Evolutionary conservation across 2,329 filamentous ascomycete genomes (phyloP).

Genomic region (Neonectria ditissima): DNA sequence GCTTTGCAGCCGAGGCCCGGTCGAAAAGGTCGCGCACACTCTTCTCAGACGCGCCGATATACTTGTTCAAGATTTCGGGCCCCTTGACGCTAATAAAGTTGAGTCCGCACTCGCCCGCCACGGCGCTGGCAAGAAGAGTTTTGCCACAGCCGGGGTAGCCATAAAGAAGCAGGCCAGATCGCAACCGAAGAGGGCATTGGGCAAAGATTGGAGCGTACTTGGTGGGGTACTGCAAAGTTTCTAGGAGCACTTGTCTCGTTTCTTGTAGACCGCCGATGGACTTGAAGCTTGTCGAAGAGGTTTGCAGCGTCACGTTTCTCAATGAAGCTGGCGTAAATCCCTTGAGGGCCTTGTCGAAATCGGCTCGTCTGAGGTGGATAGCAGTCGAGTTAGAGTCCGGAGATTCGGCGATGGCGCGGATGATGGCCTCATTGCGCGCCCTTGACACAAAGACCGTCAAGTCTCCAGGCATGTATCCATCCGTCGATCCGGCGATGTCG

Average conservation of each 20-base stretch:
- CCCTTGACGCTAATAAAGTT: constrained; percentile 99
- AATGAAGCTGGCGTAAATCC: constrained; percentile 96
- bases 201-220: constrained; percentile 98
- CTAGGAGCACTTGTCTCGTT: constrained; percentile 90
- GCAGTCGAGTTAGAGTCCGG: constrained; percentile 58
- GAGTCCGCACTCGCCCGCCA: constrained; percentile 96
- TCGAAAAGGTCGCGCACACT: constrained; percentile 95
- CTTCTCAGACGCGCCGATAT: constrained; percentile 98
- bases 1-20: constrained; percentile 87
- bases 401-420: constrained; percentile 77
- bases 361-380: constrained; percentile 75
- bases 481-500: constrained; percentile 91
- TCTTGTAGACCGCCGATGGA: constrained; percentile 89
- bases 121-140: constrained; percentile 92
- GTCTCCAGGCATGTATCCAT: constrained; percentile 98
- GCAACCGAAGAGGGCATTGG: constrained; percentile 92
- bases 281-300: constrained; percentile 90
- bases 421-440: constrained; percentile 91
- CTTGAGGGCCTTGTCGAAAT: constrained; percentile 87
- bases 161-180: constrained; percentile 92
- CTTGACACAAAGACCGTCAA: constrained; percentile 86
- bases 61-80: constrained; percentile 98
- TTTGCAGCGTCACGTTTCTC: constrained; percentile 92
- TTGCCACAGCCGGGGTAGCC: constrained; percentile 97
- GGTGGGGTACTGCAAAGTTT: constrained; percentile 96